Conservation (phyloP, 768 basidiomycete genomes). For the Gautieria morchelliformis region DNA sequence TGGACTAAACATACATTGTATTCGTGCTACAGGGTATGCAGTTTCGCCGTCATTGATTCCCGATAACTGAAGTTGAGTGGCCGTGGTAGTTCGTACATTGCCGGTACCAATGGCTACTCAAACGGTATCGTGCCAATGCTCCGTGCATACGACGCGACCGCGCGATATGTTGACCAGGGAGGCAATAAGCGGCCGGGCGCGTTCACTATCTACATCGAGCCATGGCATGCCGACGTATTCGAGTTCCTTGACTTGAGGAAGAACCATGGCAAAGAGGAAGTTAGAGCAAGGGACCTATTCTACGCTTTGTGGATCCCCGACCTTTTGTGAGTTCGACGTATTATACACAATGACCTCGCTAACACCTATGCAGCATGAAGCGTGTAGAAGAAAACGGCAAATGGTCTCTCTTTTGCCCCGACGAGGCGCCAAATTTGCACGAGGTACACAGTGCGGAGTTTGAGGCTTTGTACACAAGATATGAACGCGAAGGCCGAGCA, state of each 20-base stretch:
- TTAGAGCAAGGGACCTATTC: slow-evolving; percentile 92
- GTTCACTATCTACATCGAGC: slow-evolving; percentile 96
- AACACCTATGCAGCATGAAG: slow-evolving; percentile 63
- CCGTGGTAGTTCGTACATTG: slow-evolving; percentile 78
- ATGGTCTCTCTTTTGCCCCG: slow-evolving; percentile 98
- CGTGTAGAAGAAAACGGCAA: slow-evolving; percentile 82
- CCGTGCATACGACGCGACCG: slow-evolving; percentile 94
- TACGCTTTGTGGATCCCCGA: slow-evolving; percentile 98
- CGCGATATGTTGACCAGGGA: slow-evolving; percentile 97
- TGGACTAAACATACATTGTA: slow-evolving; percentile 91
- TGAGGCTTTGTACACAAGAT: slow-evolving; percentile 73
- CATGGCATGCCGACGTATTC: slow-evolving; percentile 97
- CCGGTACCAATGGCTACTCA: slow-evolving; percentile 97
- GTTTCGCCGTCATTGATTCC: not conserved
- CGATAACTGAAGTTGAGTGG: not conserved
- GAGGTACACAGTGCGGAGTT: slow-evolving; percentile 91
- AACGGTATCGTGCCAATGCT: slow-evolving; percentile 99
- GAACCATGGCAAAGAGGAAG: slow-evolving; percentile 98
- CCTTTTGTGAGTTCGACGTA: slow-evolving; percentile 60
- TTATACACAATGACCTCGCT: not conserved
- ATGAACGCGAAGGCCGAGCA: slow-evolving; percentile 84
- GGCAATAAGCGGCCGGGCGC: slow-evolving; percentile 99
- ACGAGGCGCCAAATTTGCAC: slow-evolving; percentile 82
- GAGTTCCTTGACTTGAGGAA: slow-evolving; percentile 96
- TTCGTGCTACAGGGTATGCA: slow-evolving; percentile 84